Evolutionary conservation across 768 basidiomycete genomes (phyloP).

Genomic region (Udeniomyces megalosporus): DNA sequence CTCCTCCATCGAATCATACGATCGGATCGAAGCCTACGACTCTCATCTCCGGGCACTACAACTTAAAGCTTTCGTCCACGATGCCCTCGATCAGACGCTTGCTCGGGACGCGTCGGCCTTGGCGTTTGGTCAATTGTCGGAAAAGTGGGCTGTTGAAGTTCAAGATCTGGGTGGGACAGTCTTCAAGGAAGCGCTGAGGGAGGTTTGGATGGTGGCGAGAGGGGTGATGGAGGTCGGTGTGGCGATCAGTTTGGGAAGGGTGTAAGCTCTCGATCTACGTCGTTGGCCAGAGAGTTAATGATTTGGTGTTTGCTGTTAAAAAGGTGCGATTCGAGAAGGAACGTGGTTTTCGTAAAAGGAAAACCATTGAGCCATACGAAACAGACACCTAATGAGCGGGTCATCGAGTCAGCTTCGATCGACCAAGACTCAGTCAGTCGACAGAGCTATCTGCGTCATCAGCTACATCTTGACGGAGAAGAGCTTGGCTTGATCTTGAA

Average conservation of each 20-base stretch:
- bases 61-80: not conserved
- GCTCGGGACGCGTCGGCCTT: not conserved
- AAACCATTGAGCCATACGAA: no score
- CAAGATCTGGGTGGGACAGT: not conserved
- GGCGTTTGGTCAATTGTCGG: not conserved
- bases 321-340: no score
- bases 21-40: not conserved
- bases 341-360: no score
- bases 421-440: no score
- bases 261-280: no score
- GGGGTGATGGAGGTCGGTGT: not conserved
- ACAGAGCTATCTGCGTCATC: no score
- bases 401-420: no score
- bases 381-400: no score
- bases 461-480: not conserved
- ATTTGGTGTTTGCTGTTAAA: no score
- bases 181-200: not conserved
- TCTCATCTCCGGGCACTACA: not conserved
- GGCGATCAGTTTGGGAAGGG: not conserved
- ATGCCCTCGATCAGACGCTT: not conserved
- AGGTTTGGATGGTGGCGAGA: not conserved
- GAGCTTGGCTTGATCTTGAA: not conserved
- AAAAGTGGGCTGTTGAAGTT: not conserved
- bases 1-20: not conserved
- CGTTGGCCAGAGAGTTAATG: not conserved